Conservation (phyloP, 345 rosid genomes). For the Acer saccharum region DNA sequence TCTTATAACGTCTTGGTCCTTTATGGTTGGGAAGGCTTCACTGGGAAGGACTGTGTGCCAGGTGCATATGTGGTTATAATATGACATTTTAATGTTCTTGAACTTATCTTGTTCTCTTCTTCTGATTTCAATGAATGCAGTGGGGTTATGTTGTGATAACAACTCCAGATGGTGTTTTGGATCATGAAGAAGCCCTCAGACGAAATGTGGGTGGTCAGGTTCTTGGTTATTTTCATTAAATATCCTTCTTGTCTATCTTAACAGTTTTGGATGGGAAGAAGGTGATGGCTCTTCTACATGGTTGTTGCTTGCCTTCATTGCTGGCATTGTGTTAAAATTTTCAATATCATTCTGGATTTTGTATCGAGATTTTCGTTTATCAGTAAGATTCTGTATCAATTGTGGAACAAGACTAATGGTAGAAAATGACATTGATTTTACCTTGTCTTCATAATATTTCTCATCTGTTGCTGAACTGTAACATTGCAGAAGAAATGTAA, state of each 20-base stretch:
- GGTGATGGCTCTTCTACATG: not conserved
- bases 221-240: conserved; percentile 85
- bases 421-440: not conserved
- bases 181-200: conserved; percentile 84
- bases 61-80: not conserved
- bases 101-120: not conserved
- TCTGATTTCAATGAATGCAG: conserved; percentile 36
- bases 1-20: not conserved
- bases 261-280: conserved; percentile 9
- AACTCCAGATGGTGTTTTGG: conserved; percentile 93
- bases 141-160: conserved; percentile 94
- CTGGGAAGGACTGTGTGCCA: not conserved
- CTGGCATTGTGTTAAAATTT: not conserved
- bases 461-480: not conserved
- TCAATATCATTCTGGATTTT: not conserved
- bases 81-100: too few relatives aligned
- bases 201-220: conserved; percentile 90
- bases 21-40: not conserved
- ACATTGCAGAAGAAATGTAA: not conserved
- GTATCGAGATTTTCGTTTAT: not conserved
- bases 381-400: not conserved
- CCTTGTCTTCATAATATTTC: not conserved
- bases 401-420: not conserved
- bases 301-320: not conserved
- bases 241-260: not conserved